phyloP scores from a whole-genome alignment of 2,329 filamentous ascomycete genomes.

The Apiospora koreana region DNA sequence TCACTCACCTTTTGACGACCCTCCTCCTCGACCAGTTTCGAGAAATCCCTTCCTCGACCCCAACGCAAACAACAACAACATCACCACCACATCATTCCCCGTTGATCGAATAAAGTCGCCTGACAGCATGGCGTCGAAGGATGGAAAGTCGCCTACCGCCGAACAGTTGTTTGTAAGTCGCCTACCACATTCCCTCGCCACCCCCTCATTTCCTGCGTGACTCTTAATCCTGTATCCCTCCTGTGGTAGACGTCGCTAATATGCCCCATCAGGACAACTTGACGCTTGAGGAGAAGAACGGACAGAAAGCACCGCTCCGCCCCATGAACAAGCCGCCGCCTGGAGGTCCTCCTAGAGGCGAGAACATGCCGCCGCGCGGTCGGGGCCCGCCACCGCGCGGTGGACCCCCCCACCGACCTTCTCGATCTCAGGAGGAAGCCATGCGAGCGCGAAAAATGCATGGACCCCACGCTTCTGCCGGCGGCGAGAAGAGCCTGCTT shows the following conservation, averaged over 20 bases:
- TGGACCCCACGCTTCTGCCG: slow-evolving; percentile 23
- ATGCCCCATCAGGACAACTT: slow-evolving; percentile 61
- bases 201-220: slow-evolving; percentile 21
- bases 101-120: slow-evolving; percentile 38
- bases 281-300: slow-evolving; percentile 60
- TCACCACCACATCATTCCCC: background rate
- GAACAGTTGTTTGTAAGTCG: slow-evolving; percentile 79
- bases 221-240: background rate
- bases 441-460: slow-evolving; percentile 49
- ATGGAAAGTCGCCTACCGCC: slow-evolving; percentile 54
- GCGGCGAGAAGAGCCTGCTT: slow-evolving; percentile 35
- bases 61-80: slow-evolving; percentile 24
- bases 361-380: slow-evolving; percentile 51
- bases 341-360: slow-evolving; percentile 43
- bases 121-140: slow-evolving; percentile 52
- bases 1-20: slow-evolving; percentile 62
- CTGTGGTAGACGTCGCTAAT: background rate
- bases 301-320: slow-evolving; percentile 26
- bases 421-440: slow-evolving; percentile 68
- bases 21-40: slow-evolving; percentile 62
- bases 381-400: slow-evolving; percentile 38
- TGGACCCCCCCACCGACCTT: slow-evolving; percentile 58
- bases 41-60: slow-evolving; percentile 76
- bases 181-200: background rate
- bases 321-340: slow-evolving; percentile 32